Base-by-base conservation (phyloP, 768 basidiomycete genomes). In the Lentinula detonsa region DNA sequence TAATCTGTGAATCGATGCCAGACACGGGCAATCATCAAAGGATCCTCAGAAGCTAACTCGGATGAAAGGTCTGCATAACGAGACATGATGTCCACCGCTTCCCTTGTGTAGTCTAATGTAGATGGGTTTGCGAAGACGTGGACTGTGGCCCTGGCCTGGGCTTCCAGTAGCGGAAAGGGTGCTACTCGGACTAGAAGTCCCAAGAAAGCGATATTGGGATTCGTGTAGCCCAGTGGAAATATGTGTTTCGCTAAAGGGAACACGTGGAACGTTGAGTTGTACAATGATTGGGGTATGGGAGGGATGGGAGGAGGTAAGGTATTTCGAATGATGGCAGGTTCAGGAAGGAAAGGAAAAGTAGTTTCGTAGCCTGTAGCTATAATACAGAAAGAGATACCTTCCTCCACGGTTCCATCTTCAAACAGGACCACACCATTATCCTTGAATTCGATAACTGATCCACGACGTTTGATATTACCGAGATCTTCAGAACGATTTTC, bases 151-250 rank as follows among this genome's bases (percentile, higher is more conserved):
- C 81, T 82, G 0, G 87, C 87, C 72, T 96, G 95, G 0, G 83
- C 84, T 71, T 97, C 92, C 52, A 87, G 77, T 0, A 93, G 67
- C 1, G 91, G 93, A 61, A 95, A 81, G 2, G 93, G 94, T 0
- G 80, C 80, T 23, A 91, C 84, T 37, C 76, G 74, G 31, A 76
- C 68, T 1, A 77, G 76, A 10, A 92, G 79, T 2, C 89, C 84
- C 55, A 89, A 74, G 70, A 93, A 91, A 8, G 84, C 87, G 67
- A 75, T 79, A 49, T 65, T 61, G 4, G 59, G 34, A 18, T 48
- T 21, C 39, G 65, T 61, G 46, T 77, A 78, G 61, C 15, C 16
- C 16, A 92, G 64, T 0, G 91, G 91, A 66, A 91, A 89, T 7
- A 93, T 62, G 59, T 91, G 83, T 65, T 78, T 79, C 16, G 83